Evolutionary conservation across 345 rosid species (phyloP).

Genomic region (Camelina laxa): DNA sequence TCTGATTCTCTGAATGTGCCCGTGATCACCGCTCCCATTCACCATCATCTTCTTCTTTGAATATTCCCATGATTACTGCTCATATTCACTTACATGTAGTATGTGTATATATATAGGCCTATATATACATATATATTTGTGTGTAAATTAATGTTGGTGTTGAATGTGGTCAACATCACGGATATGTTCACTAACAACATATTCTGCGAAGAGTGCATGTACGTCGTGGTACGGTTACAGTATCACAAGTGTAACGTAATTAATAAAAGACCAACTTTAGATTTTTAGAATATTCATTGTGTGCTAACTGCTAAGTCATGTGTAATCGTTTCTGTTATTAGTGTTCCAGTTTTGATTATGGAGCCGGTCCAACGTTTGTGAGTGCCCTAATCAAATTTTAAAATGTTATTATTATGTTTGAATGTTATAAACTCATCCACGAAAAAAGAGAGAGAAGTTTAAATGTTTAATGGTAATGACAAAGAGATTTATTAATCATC

Average conservation of each 20-base stretch:
- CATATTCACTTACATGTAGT: slow-evolving; percentile 18
- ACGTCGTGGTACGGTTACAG: slow-evolving; percentile 12
- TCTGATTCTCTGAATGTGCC: slow-evolving; percentile 21
- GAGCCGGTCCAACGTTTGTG: no score
- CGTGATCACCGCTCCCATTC: background rate
- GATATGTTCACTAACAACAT: slow-evolving; percentile 25
- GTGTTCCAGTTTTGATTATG: background rate
- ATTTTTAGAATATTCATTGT: background rate
- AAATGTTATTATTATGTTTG: no score
- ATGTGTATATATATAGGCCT: background rate
- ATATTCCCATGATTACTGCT: slow-evolving; percentile 5
- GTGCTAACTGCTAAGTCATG: slow-evolving; percentile 9
- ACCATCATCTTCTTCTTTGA: background rate
- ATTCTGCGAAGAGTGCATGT: slow-evolving; percentile 14
- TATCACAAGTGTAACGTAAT: background rate
- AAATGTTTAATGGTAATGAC: no score
- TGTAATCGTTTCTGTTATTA: background rate
- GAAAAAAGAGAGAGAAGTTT: no score
- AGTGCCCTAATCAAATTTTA: no score
- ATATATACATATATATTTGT: no score
- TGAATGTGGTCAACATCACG: slow-evolving; percentile 35
- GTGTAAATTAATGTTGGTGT: slow-evolving; percentile 1
- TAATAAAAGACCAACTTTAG: background rate
- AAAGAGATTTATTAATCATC: no score
- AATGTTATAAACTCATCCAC: no score